Conservation (phyloP, 768 basidiomycete species). For the Auricularia auricula-judae region DNA sequence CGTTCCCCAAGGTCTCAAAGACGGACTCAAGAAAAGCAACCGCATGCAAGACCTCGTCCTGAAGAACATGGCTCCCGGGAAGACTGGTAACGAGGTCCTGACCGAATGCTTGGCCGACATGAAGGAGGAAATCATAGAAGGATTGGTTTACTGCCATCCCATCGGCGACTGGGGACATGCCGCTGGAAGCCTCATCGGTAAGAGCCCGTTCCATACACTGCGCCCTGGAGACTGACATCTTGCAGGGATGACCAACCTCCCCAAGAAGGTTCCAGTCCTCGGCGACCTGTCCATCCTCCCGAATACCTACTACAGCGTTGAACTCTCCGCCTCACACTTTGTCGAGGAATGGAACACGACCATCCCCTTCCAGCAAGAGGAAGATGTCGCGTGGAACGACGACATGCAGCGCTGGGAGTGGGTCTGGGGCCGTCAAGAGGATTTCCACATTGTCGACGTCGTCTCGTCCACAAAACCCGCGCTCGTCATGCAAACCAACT, state of each 20-base stretch:
- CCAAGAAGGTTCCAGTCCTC: slow-evolving; percentile 33
- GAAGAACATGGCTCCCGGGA: slow-evolving; percentile 31
- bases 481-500: no score
- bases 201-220: no score
- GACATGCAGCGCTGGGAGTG: slow-evolving; percentile 33
- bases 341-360: slow-evolving; percentile 39
- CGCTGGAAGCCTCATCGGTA: slow-evolving; percentile 38
- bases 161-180: slow-evolving; percentile 48
- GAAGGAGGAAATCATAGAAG: slow-evolving; percentile 32
- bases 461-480: neutral
- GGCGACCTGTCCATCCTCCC: slow-evolving; percentile 38
- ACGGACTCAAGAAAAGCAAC: slow-evolving; percentile 35
- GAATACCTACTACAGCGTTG: slow-evolving; percentile 43
- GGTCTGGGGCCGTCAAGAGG: slow-evolving; percentile 39
- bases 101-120: slow-evolving; percentile 30
- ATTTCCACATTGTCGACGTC: slow-evolving; percentile 27
- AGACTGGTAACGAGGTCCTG: slow-evolving; percentile 38
- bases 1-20: slow-evolving; percentile 31
- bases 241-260: slow-evolving; percentile 35
- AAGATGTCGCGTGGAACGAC: slow-evolving; percentile 32
- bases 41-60: slow-evolving; percentile 41
- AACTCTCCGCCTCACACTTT: slow-evolving; percentile 38
- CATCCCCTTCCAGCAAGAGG: slow-evolving; percentile 33
- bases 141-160: slow-evolving; percentile 41
- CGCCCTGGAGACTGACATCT: neutral